Conservation (phyloP, 495 filamentous ascomycete species). For the Filosporella fistucella region DNA sequence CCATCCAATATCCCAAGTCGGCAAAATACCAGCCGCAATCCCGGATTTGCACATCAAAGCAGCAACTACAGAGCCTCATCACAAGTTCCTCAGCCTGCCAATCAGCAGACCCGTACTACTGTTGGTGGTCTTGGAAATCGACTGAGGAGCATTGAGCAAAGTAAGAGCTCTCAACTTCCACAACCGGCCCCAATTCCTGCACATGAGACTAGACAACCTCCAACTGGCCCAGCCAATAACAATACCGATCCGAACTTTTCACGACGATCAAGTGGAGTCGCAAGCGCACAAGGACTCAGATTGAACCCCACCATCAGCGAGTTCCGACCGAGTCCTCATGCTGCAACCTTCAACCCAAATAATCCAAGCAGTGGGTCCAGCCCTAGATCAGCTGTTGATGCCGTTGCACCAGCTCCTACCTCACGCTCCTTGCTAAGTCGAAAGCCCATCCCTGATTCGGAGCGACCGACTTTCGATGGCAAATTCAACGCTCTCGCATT, state of each 20-base stretch:
- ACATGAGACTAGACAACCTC: constrained; percentile 41
- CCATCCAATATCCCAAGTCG: constrained; percentile 18
- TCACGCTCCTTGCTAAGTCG: constrained; percentile 39
- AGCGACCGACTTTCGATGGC: constrained; percentile 45
- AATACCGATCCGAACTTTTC: constrained; percentile 37
- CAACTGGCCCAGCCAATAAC: constrained; percentile 51
- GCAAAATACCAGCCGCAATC: constrained; percentile 16
- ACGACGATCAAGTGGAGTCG: constrained; percentile 40
- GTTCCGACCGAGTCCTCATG: constrained; percentile 78
- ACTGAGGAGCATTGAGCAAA: constrained; percentile 37
- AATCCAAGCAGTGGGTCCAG: constrained; percentile 59
- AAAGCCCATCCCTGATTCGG: constrained; percentile 51
- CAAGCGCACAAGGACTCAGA: constrained; percentile 50
- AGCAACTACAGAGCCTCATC: constrained; percentile 13
- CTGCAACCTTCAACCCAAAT: constrained; percentile 72
- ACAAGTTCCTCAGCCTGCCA: constrained; percentile 11
- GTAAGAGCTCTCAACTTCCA: constrained; percentile 22
- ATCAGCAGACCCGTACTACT: constrained; percentile 23
- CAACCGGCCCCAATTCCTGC: constrained; percentile 15
- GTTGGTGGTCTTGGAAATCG: constrained; percentile 35
- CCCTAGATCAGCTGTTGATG: constrained; percentile 49
- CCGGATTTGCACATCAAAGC: constrained; percentile 13
- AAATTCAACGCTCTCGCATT: constrained; percentile 53
- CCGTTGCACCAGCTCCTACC: constrained; percentile 43
- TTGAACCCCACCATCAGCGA: constrained; percentile 81